Base-by-base conservation (phyloP, 768 basidiomycete species). In the Calocybe gangraenosa region DNA sequence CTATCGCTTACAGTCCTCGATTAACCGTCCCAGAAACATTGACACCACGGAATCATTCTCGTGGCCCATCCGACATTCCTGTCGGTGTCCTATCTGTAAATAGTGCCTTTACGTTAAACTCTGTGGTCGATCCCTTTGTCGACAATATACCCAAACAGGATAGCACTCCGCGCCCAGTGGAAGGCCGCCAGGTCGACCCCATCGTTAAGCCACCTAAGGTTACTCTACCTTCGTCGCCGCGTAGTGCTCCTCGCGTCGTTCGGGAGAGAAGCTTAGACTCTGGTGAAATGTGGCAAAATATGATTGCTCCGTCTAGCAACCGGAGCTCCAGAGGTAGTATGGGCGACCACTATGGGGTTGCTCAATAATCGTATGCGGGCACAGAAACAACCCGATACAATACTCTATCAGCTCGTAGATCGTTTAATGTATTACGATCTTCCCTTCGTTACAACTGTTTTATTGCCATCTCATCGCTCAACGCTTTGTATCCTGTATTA, bases 1-100 rank as follows among this genome's bases (percentile, higher is more conserved):
- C 37, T 35, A 20, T 57, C 17, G 45, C 54, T 14, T 40, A 47
- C 1, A 37, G 30, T 14, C 30, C 49, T 17, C 23, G 21, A 7
- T 34, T 48, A 22, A 23, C 21, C 22, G 28, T 30, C 2, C 46
- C 48, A 7, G 43, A 41, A 13, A 39, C 47, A 15, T 47, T 53
- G 14, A 49, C 50, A 6, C 47, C 48, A n/a, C 55, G 58, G 20
- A 49, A 57, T n/a, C 63, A 63, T 42, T 46, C 56, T 13, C 58
- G 59, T 31, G 55, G 49, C 15, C 64, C 67, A 7, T 58, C 64
- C 17, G 62, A 68, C 33, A 59, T 68, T 17, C 62, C 66, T 30
- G 49, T 53, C 10, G 63, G 58, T 30, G 56, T 46, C 3, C 41
- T 56, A 17, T 64, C 63, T 1, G 56, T 59, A 46, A 44, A 57